phyloP scores from a whole-genome alignment of 805 yeast species.

The Ogataea haglerorum region DNA sequence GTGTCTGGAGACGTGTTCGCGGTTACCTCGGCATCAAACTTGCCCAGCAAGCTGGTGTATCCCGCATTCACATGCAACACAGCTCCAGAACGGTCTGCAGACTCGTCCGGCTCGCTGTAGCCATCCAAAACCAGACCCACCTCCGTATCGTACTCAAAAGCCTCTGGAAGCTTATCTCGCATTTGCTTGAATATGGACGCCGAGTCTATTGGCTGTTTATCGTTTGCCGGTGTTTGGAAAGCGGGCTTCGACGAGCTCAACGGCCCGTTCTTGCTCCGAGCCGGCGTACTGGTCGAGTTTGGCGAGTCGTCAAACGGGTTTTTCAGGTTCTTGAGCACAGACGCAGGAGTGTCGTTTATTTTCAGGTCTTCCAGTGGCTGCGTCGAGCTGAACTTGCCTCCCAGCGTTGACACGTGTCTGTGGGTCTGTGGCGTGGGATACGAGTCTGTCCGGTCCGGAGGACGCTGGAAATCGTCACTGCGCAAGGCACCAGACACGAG shows the following conservation, averaged over 20 bases:
- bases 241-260: not conserved
- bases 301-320: slow-evolving; percentile 39
- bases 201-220: slow-evolving; percentile 3
- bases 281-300: slow-evolving; percentile 20
- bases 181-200: slow-evolving; percentile 26
- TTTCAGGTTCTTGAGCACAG: slow-evolving; percentile 29
- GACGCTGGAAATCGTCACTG: not conserved
- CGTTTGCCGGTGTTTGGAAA: not conserved
- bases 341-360: slow-evolving; percentile 22
- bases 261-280: slow-evolving; percentile 1
- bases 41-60: slow-evolving; percentile 7
- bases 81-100: slow-evolving; percentile 23
- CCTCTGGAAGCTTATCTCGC: slow-evolving; percentile 20
- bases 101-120: slow-evolving; percentile 15
- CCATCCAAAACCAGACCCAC: slow-evolving; percentile 26
- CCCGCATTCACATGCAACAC: slow-evolving; percentile 23
- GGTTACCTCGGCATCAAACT: slow-evolving; percentile 7
- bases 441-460: not conserved
- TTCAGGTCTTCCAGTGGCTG: slow-evolving; percentile 6
- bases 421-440: not conserved
- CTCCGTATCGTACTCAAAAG: slow-evolving; percentile 26
- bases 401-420: no score
- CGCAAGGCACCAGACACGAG: not conserved
- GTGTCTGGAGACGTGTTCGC: slow-evolving; percentile 16
- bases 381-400: slow-evolving; percentile 1